phyloP scores from a whole-genome alignment of 179 eudicot species.

The Spergularia azorica region DNA sequence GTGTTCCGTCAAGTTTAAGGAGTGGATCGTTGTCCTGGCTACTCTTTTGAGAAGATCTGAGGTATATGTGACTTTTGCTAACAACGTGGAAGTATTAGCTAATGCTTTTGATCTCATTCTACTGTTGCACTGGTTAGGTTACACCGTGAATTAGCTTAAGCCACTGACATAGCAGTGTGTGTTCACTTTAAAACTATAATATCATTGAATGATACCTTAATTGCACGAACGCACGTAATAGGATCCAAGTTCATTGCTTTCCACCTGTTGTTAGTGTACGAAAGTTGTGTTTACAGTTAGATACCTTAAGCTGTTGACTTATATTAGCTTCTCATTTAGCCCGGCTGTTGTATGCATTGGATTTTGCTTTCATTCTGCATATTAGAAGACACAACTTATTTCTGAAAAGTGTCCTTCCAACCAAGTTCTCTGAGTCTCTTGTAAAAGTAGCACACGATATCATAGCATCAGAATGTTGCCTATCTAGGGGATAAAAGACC shows the following conservation, averaged over 20 bases:
- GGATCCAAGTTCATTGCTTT: neutral
- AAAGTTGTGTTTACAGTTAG: too few relatives aligned
- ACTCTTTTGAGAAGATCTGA: conserved; percentile 92
- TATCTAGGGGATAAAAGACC: neutral
- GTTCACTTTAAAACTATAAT: neutral
- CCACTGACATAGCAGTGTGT: neutral
- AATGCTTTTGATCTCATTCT: conserved; percentile 7
- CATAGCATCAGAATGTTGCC: neutral
- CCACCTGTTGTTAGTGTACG: neutral
- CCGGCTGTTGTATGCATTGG: too few relatives aligned
- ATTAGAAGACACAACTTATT: too few relatives aligned
- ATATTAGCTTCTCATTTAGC: neutral
- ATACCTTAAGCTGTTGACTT: neutral
- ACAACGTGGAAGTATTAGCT: neutral
- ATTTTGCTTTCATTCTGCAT: too few relatives aligned
- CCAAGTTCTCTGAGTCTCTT: too few relatives aligned
- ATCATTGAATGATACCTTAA: neutral
- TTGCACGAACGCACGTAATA: neutral
- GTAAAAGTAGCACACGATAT: neutral
- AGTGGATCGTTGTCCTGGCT: conserved; percentile 97
- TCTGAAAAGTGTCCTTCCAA: too few relatives aligned
- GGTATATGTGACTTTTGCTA: conserved; percentile 43
- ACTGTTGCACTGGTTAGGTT: neutral
- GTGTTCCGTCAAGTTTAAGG: conserved; percentile 99
- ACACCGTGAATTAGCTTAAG: neutral